Conservation (phyloP, 2,329 filamentous ascomycete species). For the Talaromyces marneffei region DNA sequence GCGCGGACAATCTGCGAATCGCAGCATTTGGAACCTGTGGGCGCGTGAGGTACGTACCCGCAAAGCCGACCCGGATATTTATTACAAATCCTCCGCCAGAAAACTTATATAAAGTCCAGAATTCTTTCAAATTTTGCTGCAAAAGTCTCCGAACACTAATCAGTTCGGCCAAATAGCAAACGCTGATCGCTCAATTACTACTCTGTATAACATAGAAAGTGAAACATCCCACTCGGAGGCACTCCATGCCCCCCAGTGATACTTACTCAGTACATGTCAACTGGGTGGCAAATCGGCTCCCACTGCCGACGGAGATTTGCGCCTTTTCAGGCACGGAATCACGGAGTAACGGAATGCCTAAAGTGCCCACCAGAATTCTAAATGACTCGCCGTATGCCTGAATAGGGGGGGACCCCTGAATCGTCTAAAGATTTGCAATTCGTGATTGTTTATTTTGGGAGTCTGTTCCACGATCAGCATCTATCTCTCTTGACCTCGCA, state of each 20-base stretch:
- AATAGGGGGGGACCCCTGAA: neutral
- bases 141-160: neutral
- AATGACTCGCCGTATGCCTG: neutral
- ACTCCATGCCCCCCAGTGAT: neutral
- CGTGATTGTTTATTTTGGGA: neutral
- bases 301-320: neutral
- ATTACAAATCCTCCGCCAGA: neutral
- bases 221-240: neutral
- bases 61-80: neutral
- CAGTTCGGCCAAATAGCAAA: neutral
- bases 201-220: no score
- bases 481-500: no score
- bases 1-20: no score
- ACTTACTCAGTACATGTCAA: no score
- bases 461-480: neutral
- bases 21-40: no score
- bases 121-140: no score
- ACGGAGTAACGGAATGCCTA: neutral
- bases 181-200: neutral
- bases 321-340: neutral
- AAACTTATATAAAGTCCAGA: no score
- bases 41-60: no score
- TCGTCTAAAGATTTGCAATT: constrained; percentile 17
- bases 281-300: neutral
- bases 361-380: neutral